Conservation (phyloP, 2,329 filamentous ascomycete species). For the Beauveria sp. region DNA sequence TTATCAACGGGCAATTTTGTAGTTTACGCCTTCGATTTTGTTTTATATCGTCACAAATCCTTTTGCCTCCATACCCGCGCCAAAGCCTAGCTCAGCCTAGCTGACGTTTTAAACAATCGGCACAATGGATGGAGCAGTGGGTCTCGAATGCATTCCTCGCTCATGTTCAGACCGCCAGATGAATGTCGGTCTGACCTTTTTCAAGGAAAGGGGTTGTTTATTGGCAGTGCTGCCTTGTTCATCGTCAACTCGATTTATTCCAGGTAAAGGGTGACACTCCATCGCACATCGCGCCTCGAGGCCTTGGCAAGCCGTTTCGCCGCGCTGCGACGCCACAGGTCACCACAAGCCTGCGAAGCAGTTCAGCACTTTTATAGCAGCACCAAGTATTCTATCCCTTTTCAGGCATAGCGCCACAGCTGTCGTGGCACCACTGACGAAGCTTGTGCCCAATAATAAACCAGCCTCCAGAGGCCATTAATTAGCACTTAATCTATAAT, state of each 20-base stretch:
- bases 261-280: too few relatives aligned
- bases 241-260: background rate
- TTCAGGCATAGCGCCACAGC: background rate
- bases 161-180: constrained; percentile 7
- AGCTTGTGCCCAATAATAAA: background rate
- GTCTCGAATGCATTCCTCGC: constrained; percentile 36
- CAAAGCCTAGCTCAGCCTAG: background rate
- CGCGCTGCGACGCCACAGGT: too few relatives aligned
- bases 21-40: too few relatives aligned
- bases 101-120: constrained; percentile 3
- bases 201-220: background rate
- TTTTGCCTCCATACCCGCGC: too few relatives aligned
- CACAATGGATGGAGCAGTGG: constrained; percentile 9
- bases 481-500: too few relatives aligned
- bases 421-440: constrained; percentile 5
- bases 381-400: background rate
- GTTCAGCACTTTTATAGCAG: background rate
- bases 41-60: too few relatives aligned
- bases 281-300: too few relatives aligned
- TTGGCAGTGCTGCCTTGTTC: background rate
- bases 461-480: background rate
- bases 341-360: too few relatives aligned
- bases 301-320: too few relatives aligned
- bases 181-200: background rate
- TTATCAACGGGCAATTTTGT: too few relatives aligned